Base-by-base conservation (phyloP, 345 rosid genomes). In the Erucastrum elatum region DNA sequence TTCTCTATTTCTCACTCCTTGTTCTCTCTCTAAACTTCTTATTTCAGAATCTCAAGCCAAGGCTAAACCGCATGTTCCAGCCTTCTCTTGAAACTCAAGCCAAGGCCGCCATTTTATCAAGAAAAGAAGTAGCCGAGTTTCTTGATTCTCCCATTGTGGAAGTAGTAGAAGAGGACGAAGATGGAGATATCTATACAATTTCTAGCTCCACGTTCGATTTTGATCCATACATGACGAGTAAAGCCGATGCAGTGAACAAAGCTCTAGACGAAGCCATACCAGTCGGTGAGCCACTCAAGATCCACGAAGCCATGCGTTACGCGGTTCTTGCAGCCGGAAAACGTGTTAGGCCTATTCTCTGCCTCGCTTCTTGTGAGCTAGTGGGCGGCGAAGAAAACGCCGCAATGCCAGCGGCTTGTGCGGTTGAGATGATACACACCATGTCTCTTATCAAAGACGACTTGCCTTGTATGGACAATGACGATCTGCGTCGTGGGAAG, bases 281-380 rank as follows among this genome's bases (percentile, higher is more conserved):
- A 2, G 12, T 84, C 8, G 79, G 78, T 8, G 78, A 79, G 31
- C 89, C 94, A 2, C 7, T 65, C 5, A 85, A 81, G 12, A 80
- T 91, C 78, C 87, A 84, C 7, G 91, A 90, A 66, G 89, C 97
- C 0, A 90, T 90, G 94, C 84, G 97, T 55, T 91, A 91, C 71
- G 84, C 91, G 9, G 82, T 91, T 37, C 84, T 90, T 0, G 89
- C 89, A 0, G 90, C 90, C 0, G 94, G 93, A 26, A 90, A 90
- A 84, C 88, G 97, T 0, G 87, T 88, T 3, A 83, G 89, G 33
- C 93, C 97, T 0, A 64, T 87, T 56, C 74, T 92, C 9, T 92
- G 94, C 26, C 67, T 92, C 0, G 94, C 93, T n/a, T 78, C 92
- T 0, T 89, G 93, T 16, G 93, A 87, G 51, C 67, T 92, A 4